Base-by-base conservation (phyloP, 257 asterid species). In the Ehretia macrophylla region DNA sequence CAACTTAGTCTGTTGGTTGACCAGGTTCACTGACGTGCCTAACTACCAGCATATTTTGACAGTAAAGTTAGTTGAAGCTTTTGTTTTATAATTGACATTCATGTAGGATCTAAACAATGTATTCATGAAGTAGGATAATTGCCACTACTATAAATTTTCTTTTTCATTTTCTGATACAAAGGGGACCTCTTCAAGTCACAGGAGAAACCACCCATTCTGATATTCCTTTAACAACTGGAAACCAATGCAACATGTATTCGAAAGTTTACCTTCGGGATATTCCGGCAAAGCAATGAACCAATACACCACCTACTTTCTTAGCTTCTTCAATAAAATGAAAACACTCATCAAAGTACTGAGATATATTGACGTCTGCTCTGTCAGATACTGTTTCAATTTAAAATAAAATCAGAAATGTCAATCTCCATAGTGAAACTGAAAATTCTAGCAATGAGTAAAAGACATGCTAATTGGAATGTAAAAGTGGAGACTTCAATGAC, bases 271-370 rank as follows among this genome's bases (percentile, higher is more conserved):
- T 92, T 74, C 98, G 71, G 44, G 98, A 92, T 82, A 68, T 83
- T 77, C 98, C 98, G 52, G 74, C 85, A 68, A 74, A 79, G 81
- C 98, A 92, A 74, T 92, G 98, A 60, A 88, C 92, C 61, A 92
- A 73, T 32, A 86, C 86, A 11, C 87, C 78, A 32, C 96, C 95
- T 55, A 88, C 90, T 19, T 49, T 61, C 80, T 79, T 83, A 51
- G 94, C 94, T 76, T 78, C 94, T 45, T 88, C 95, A 44, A 91
- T 88, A 79, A 82, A 91, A 10, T 78, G 64, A 42, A 88, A 83
- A 82, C 95, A 85, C 62, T 82, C 98, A 1, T 84, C 76, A 63
- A 91, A 84, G 78, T 65, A 78, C 62, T 68, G 77, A 12, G 84
- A 77, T 51, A 92, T 71, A 18, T 38, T 63, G 51, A 53, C 76